A percentile compares a stretch with the other conserved stretches of the same genome.
phyloP scores from a whole-genome alignment of 1,284 basidiomycete species.

The Sporisorium exsertum region DNA sequence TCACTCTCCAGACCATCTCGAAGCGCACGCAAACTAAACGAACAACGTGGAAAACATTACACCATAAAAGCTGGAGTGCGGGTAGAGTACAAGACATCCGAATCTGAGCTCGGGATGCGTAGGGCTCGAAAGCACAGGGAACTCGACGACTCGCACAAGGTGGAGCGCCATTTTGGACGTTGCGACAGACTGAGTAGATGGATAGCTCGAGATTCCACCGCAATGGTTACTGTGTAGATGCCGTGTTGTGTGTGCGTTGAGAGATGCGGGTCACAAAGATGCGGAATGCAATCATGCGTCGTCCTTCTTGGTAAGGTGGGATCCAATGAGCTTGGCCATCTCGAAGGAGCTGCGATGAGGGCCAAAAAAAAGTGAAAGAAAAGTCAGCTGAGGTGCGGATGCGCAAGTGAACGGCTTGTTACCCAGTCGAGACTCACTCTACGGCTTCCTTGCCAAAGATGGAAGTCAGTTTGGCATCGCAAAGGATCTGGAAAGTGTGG shows the following conservation, averaged over 20 bases:
- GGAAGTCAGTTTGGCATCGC: constrained; percentile 77
- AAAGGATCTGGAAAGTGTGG: constrained; percentile 76
- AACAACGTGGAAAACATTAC: constrained; percentile 8
- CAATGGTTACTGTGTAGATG: background rate
- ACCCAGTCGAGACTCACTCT: constrained; percentile 69
- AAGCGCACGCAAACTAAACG: background rate
- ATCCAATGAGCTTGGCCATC: constrained; percentile 67
- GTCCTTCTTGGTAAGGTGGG: constrained; percentile 65
- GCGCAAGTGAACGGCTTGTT: background rate
- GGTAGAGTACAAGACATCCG: constrained; percentile 31
- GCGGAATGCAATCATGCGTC: constrained; percentile 23
- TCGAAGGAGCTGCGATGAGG: constrained; percentile 61
- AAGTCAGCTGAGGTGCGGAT: constrained; percentile 2
- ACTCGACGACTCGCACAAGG: background rate
- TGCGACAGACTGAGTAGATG: background rate
- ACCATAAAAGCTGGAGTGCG: background rate
- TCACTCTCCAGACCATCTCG: background rate
- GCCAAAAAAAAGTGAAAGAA: background rate
- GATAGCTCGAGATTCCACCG: background rate
- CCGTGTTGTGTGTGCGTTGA: background rate
- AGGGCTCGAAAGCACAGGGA: background rate
- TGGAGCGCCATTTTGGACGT: constrained; percentile 4
- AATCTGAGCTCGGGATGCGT: background rate
- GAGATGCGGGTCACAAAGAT: background rate
- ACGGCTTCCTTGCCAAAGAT: constrained; percentile 82